These are phyloP conservation scores for Pseudocercospora vitis DNA, from an alignment of 2,329 filamentous ascomycete genomes.

Conservation along the genomic window DNA sequence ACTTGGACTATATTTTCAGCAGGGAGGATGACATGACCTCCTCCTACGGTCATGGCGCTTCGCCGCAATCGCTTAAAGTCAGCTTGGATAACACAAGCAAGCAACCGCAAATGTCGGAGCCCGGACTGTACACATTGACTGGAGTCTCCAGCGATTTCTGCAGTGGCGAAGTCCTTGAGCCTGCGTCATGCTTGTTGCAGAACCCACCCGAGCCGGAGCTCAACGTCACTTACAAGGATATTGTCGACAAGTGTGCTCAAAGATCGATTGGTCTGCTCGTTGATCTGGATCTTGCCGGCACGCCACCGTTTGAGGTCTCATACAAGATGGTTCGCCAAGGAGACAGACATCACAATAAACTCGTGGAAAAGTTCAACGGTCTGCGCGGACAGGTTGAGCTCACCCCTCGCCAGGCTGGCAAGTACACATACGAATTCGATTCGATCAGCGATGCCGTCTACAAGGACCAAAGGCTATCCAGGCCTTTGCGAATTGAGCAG, in stretches of 20 bases:
- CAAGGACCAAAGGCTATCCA: slow-evolving; percentile 60
- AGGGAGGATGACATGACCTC: slow-evolving; percentile 68
- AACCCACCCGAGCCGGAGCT: slow-evolving; percentile 88
- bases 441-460: slow-evolving; percentile 83
- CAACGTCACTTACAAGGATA: slow-evolving; percentile 71
- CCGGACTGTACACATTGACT: slow-evolving; percentile 83
- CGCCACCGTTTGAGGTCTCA: slow-evolving; percentile 80
- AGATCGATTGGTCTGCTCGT: slow-evolving; percentile 89
- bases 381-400: slow-evolving; percentile 83
- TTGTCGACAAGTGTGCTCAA: slow-evolving; percentile 92
- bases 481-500: slow-evolving; percentile 69
- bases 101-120: slow-evolving; percentile 67
- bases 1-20: slow-evolving; percentile 78
- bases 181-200: slow-evolving; percentile 85
- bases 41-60: slow-evolving; percentile 67
- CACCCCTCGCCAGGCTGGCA: slow-evolving; percentile 75
- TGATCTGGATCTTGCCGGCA: slow-evolving; percentile 85
- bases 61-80: slow-evolving; percentile 59
- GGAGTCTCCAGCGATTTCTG: slow-evolving; percentile 79
- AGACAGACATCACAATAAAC: slow-evolving; percentile 50
- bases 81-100: slow-evolving; percentile 63
- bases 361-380: slow-evolving; percentile 62
- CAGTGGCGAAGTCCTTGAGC: slow-evolving; percentile 84
- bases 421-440: slow-evolving; percentile 82
- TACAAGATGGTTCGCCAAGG: slow-evolving; percentile 70